Conservation (phyloP, 2,329 filamentous ascomycete genomes). For the Colletotrichum cordylinicola region DNA sequence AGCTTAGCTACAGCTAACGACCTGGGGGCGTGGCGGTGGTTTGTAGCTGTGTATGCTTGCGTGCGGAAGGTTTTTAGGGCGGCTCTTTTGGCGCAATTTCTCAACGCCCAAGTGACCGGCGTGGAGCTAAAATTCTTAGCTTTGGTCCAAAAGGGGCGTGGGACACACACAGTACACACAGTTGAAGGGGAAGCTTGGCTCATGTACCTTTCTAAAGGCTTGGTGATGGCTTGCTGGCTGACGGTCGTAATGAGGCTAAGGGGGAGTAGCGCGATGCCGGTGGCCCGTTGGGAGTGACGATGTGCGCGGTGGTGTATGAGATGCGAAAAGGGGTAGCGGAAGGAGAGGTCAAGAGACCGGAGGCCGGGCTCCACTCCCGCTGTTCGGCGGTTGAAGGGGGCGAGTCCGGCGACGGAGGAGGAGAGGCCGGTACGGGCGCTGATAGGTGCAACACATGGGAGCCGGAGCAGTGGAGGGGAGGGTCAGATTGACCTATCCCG, state of each 20-base stretch:
- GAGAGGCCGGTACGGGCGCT: background rate
- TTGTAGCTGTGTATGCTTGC: background rate
- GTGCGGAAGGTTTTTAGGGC: background rate
- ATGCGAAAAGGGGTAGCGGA: slow-evolving; percentile 9
- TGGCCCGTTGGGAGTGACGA: slow-evolving; percentile 3
- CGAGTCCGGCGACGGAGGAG: background rate
- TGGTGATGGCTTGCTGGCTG: slow-evolving; percentile 2
- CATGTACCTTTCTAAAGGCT: background rate
- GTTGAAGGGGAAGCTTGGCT: background rate
- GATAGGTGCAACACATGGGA: slow-evolving; percentile 6
- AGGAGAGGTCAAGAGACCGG: slow-evolving; percentile 1
- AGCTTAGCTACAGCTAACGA: background rate
- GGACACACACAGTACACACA: slow-evolving; percentile 17
- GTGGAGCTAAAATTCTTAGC: background rate
- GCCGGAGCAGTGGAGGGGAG: background rate
- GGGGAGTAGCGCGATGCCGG: background rate
- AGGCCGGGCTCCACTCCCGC: background rate
- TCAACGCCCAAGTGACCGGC: background rate
- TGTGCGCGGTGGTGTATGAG: background rate
- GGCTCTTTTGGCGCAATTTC: background rate
- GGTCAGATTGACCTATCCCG: background rate
- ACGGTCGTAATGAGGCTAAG: slow-evolving; percentile 10
- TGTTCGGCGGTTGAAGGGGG: background rate
- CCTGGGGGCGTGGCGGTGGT: slow-evolving; percentile 4
- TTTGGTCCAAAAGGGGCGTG: background rate